Base-by-base conservation (phyloP, 2,329 filamentous ascomycete genomes). In the Neoscytalidium dimidiatum region DNA sequence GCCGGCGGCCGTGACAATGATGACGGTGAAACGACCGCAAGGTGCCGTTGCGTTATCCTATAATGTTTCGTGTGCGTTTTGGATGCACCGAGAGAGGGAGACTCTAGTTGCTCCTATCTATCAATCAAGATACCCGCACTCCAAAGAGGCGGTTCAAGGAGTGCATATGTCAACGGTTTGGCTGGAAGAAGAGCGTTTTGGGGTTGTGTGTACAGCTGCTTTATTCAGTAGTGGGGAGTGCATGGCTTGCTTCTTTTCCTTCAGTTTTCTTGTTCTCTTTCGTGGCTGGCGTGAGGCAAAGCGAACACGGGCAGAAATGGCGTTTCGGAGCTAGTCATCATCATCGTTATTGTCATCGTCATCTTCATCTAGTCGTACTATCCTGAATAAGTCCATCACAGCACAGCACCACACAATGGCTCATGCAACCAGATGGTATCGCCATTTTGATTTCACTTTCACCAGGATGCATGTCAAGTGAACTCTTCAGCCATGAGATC, bases 41-140 rank as follows among this genome's bases (percentile, higher is more conserved):
- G 87, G 19, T 90, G 88, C 74, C 83, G 88, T 68, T 90, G 88
- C 74, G 81, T 89, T 62, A 86, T 91, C 66, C 78, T 89, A 60
- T 60, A 41, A 60, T 60, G 11, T 60, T 33, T 33, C 41, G 56
- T 13, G 9, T 31, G n/a, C 56, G 28, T 35, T 31, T 60, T 60
- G 56, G 56, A 33, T 48, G 19, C n/a, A 19, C 41, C 14, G 17
- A 60, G 28, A 43, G 35, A 38, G 35, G 21, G 49, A 35, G 28
- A 19, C 28, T 46, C 56, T 19, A 31, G 31, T 60, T 60, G 41
- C 56, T 60, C 56, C 41, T 31, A 60, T 48, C 28, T 33, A 60
- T 60, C 56, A n/a, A 44, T 43, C 53, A 44, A 60, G 41, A 46
- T 46, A 46, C 56, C 41, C 29, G 56, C 46, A 28, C 56, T 60